Percentiles rank a stretch among this genome's conserved stretches.
Evolutionary conservation across 2,329 filamentous ascomycete species (phyloP).

Genomic region (Ophidiomyces ophidiicola): DNA sequence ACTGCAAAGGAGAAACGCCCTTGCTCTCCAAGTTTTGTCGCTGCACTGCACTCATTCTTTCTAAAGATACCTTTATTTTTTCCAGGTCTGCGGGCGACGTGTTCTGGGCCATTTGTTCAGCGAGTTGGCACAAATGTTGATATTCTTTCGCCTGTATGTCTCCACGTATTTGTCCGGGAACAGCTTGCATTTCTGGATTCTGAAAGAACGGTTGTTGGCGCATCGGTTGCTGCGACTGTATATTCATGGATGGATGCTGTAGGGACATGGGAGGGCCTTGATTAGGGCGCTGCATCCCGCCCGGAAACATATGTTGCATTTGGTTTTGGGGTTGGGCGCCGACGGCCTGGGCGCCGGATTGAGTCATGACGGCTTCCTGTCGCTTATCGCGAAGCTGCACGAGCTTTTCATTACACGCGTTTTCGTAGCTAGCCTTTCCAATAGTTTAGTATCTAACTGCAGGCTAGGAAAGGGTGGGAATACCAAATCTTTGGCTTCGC

Average conservation of each 20-base stretch:
- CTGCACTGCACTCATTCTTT: conserved; percentile 37
- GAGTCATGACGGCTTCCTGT: conserved; percentile 33
- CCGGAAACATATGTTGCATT: conserved; percentile 27
- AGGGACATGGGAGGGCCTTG: conserved; percentile 15
- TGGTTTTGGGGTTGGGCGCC: conserved; percentile 27
- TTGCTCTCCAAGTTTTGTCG: conserved; percentile 35
- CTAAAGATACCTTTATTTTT: conserved; percentile 38
- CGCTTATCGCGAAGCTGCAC: conserved; percentile 35
- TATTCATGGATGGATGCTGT: conserved; percentile 18
- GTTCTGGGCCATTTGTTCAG: conserved; percentile 36
- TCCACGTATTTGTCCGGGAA: conserved; percentile 21
- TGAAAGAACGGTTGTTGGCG: conserved; percentile 20
- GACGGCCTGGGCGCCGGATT: conserved; percentile 23
- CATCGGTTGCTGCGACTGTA: conserved; percentile 15
- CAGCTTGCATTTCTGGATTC: conserved; percentile 23
- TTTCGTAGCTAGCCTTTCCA: conserved; percentile 32
- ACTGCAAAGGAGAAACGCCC: conserved; percentile 39
- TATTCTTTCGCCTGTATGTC: conserved; percentile 32
- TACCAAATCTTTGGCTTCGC: conserved; percentile 29
- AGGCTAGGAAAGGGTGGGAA: conserved; percentile 1
- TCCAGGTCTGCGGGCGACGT: conserved; percentile 36
- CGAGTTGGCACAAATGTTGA: conserved; percentile 36
- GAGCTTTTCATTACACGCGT: conserved; percentile 34
- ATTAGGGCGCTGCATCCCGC: conserved; percentile 2
- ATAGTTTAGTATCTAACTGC: neutral